Base-by-base conservation (phyloP, 345 rosid species). In the Stellera chamaejasme region DNA sequence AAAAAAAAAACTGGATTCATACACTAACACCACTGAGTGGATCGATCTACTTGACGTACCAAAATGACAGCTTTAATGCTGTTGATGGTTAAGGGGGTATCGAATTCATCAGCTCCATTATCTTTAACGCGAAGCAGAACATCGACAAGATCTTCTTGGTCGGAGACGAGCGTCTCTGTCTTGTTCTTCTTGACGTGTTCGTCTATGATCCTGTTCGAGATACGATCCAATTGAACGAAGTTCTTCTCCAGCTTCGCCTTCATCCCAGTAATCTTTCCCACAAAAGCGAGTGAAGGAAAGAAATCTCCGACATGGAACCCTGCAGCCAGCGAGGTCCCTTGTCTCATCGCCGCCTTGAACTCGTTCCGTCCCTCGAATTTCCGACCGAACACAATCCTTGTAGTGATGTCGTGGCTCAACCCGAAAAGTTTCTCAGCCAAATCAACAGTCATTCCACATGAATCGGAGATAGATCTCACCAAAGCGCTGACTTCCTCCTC, bases 301-400 rank as follows among this genome's bases (percentile, higher is more conserved):
- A 50, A 50, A 12, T 50, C 53, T 16, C 53, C 53, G 53, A 50
- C 26, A 19, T 50, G 53, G 11, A 50, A 50, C 11, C 53, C 53
- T 15, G 53, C 53, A 6, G 53, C 53, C 26, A 16, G 26, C 16
- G 53, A 50, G 2, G 53, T 50, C 10, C 53, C 27, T 9, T 50
- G 26, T 19, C 26, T 50, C 7, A 50, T 50, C 27, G 53, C 53
- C 26, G 53, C 7, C 26, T 28, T 50, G 53, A 50, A 50, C 53
- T 16, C 11, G 10, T 50, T 19, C 10, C 15, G 53, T 16, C 26
- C 53, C 26, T 50, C 53, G 53, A 50, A 50, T 9, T 50, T 50
- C 1, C 26, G 19, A 2, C 53, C 53, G 10, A 50, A 50, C 12
- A 50, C 16, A 19, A 50, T 50, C 26, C 53, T 50, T 2, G 53